phyloP scores from a whole-genome alignment of 345 rosid genomes.

The Linum trigynum region DNA sequence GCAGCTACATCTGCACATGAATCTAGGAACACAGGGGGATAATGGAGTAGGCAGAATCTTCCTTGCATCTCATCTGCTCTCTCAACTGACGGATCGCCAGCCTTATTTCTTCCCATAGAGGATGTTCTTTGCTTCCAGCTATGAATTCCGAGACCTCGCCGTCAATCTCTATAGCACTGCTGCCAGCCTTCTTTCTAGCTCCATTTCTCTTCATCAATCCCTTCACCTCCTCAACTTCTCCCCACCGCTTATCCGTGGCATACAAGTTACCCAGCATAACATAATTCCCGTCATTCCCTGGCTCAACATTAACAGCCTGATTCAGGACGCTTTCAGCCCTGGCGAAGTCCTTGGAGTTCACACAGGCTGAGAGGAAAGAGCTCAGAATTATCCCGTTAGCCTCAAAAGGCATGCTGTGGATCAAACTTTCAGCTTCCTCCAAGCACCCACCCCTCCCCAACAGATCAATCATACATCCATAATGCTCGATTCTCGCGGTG shows the following conservation, averaged over 20 bases:
- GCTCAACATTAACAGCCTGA: constrained; percentile 34
- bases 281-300: constrained; percentile 53
- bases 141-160: constrained; percentile 46
- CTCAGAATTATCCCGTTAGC: constrained; percentile 57
- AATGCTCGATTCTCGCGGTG: constrained; percentile 50
- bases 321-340: constrained; percentile 44
- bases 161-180: constrained; percentile 56
- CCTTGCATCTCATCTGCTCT: constrained; percentile 28
- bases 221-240: constrained; percentile 44
- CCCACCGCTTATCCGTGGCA: constrained; percentile 56
- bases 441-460: constrained; percentile 57
- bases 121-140: constrained; percentile 48
- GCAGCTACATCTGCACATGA: too few species aligned
- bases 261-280: constrained; percentile 55
- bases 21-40: too few species aligned
- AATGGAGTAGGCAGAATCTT: too few species aligned
- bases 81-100: constrained; percentile 31
- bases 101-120: constrained; percentile 25
- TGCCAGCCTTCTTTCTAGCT: constrained; percentile 57
- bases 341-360: constrained; percentile 36
- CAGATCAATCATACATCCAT: constrained; percentile 66
- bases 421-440: constrained; percentile 60
- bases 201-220: constrained; percentile 50
- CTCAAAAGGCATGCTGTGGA: constrained; percentile 49
- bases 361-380: constrained; percentile 62